These are phyloP conservation scores for Oxalis stricta DNA, from an alignment of 441 rosid genomes.

Conservation along the genomic window DNA sequence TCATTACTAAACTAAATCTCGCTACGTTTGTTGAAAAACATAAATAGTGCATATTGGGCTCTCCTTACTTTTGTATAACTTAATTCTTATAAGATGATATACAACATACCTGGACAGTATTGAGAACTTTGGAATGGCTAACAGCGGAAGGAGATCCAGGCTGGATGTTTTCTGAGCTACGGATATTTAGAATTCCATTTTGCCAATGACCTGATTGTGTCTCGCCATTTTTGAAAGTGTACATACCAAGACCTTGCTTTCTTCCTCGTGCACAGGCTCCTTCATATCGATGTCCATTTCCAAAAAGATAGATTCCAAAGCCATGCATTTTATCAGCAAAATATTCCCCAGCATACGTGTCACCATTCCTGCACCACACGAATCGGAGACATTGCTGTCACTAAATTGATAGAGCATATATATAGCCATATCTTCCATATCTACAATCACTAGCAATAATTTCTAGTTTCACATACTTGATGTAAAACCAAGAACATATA, in stretches of 20 bases:
- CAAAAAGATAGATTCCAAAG: constrained; percentile 53
- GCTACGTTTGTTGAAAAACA: neutral
- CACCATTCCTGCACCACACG: constrained; percentile 40
- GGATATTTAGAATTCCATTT: constrained; percentile 32
- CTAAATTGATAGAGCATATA: neutral
- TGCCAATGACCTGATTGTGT: constrained; percentile 58
- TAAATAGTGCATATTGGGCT: neutral
- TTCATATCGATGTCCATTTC: constrained; percentile 48
- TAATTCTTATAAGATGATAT: neutral
- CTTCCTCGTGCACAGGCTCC: constrained; percentile 75
- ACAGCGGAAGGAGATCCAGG: constrained; percentile 19
- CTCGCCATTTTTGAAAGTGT: constrained; percentile 49
- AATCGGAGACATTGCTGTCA: neutral
- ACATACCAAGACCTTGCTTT: constrained; percentile 67
- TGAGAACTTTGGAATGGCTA: constrained; percentile 31
- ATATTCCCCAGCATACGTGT: constrained; percentile 56
- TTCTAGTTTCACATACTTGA: no score
- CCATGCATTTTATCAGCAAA: constrained; percentile 69
- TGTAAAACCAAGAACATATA: no score
- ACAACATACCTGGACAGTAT: constrained; percentile 31
- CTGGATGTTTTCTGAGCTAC: constrained; percentile 16
- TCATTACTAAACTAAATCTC: no score
- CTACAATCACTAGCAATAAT: neutral
- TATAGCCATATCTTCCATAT: neutral
- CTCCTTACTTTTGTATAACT: no score